Base-by-base conservation (phyloP, 2,329 filamentous ascomycete genomes). In the Pyrenophora graminea region DNA sequence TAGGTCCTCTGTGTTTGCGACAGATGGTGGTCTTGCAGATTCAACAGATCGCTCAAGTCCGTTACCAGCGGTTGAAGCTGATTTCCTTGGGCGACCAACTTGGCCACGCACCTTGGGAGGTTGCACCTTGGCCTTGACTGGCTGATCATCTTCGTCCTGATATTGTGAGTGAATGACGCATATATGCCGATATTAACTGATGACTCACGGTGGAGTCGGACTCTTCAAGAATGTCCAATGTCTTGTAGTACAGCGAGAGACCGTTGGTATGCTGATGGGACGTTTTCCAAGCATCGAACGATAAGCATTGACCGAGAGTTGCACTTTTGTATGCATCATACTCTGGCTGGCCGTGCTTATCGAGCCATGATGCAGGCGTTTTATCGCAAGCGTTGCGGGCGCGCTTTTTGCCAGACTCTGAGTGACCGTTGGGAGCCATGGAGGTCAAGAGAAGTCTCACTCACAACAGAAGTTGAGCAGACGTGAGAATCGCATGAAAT, bases 261-360 rank as follows among this genome's bases (percentile, higher is more conserved):
- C 69, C 68, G 23, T 64, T 59, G 18, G 62, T 60, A 44, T 66
- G 59, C 36, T 66, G 50, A 38, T 38, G 30, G 17, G 64, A 68
- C 41, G 51, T 47, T 25, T 61, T 56, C 70, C 70, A 72, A 13
- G 61, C 64, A 15, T 70, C 65, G 51, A 71, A 71, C 25, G 61
- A 58, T 44, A 69, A 55, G 19, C 61, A 48, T 45, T 63, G 52
- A 27, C 55, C 49, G 17, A 62, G 58, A 50, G 60, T 52, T 33
- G 60, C 59, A 31, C 57, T 57, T 44, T 57, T 59, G 53, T 68
- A 72, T 13, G 51, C 42, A 19, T 56, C 56, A 54, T 64, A 72
- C 45, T 71, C 66, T 7, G 43, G 48, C 23, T 53, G 38, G 23
- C 67, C 67, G 53, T 64, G 53, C 12, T 50, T 50, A 10, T 56